A percentile compares a stretch with the other conserved stretches of the same genome.
phyloP scores from a whole-genome alignment of 1,139 yeast species.

The Debaryomyces subglobosus region DNA sequence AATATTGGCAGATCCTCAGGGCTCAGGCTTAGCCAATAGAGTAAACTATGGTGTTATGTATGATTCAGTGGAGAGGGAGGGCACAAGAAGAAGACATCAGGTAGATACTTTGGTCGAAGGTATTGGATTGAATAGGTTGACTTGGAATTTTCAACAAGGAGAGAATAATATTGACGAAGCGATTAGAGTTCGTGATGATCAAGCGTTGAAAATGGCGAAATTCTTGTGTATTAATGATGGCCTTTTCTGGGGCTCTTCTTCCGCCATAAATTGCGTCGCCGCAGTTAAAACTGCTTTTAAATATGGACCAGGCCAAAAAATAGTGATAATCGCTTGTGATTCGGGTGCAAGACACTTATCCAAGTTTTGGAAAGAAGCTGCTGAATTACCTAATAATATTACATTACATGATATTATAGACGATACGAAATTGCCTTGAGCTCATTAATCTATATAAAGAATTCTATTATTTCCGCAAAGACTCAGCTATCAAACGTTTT shows the following conservation, averaged over 20 bases:
- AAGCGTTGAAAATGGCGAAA: conserved; percentile 89
- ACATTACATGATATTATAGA: conserved; percentile 34
- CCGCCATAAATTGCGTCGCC: conserved; percentile 92
- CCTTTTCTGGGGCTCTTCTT: conserved; percentile 85
- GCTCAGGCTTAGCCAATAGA: conserved; percentile 85
- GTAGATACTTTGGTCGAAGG: conserved; percentile 96
- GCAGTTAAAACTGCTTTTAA: conserved; percentile 68
- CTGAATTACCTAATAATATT: conserved; percentile 29
- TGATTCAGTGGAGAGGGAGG: conserved; percentile 85
- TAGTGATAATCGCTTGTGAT: conserved; percentile 92
- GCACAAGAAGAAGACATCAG: conserved; percentile 92
- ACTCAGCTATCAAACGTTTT: conserved; percentile 25
- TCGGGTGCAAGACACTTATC: conserved; percentile 88
- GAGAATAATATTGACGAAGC: conserved; percentile 76
- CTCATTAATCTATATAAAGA: conserved; percentile 1
- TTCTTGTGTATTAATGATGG: conserved; percentile 83
- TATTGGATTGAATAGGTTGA: conserved; percentile 84
- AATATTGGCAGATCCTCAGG: conserved; percentile 92
- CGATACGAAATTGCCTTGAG: conserved; percentile 2
- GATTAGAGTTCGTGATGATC: conserved; percentile 72
- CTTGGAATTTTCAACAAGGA: conserved; percentile 77
- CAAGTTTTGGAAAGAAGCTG: conserved; percentile 85
- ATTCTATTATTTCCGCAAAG: conserved; percentile 12
- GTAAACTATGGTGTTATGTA: conserved; percentile 93
- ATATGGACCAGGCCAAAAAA: conserved; percentile 63